Conservation (phyloP, 768 basidiomycete species). For the Mycena indigotica region DNA sequence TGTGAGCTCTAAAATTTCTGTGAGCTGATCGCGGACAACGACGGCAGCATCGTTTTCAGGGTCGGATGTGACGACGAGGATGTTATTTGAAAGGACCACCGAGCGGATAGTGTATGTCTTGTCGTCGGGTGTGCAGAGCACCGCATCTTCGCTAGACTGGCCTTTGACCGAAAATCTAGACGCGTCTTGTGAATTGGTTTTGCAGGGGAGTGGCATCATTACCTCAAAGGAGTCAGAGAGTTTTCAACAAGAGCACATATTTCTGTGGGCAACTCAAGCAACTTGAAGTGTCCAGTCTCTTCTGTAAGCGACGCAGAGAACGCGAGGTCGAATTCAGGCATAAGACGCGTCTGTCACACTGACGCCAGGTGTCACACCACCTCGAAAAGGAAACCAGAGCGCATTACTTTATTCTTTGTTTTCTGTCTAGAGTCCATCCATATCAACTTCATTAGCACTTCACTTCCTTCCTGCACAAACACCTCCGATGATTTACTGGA, state of each 20-base stretch:
- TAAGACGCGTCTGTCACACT: slow-evolving; percentile 27
- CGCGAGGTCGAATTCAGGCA: slow-evolving; percentile 51
- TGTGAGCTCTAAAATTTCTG: slow-evolving; percentile 81
- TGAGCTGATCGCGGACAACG: slow-evolving; percentile 77
- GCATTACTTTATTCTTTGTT: background rate
- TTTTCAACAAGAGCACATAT: slow-evolving; percentile 63
- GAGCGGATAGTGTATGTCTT: slow-evolving; percentile 85
- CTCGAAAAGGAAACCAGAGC: background rate
- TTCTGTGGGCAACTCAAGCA: slow-evolving; percentile 75
- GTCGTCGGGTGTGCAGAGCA: slow-evolving; percentile 73
- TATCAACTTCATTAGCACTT: no score
- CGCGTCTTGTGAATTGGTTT: slow-evolving; percentile 22
- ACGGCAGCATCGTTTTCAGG: slow-evolving; percentile 45
- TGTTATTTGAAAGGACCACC: slow-evolving; percentile 85
- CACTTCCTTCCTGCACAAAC: no score
- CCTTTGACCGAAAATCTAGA: slow-evolving; percentile 80
- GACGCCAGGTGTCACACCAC: no score
- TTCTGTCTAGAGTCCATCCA: slow-evolving; percentile 4
- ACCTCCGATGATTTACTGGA: slow-evolving; percentile 54
- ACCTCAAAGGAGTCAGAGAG: slow-evolving; percentile 39
- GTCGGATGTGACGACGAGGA: slow-evolving; percentile 65
- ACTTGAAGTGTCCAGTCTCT: slow-evolving; percentile 60
- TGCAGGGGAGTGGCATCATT: no score
- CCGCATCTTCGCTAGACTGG: slow-evolving; percentile 78
- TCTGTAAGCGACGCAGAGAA: slow-evolving; percentile 52